A percentile compares a stretch with the other conserved stretches of the same genome.
Evolutionary conservation across 208 protist genomes (phyloP).

Genomic region (Crithidia mellificae): DNA sequence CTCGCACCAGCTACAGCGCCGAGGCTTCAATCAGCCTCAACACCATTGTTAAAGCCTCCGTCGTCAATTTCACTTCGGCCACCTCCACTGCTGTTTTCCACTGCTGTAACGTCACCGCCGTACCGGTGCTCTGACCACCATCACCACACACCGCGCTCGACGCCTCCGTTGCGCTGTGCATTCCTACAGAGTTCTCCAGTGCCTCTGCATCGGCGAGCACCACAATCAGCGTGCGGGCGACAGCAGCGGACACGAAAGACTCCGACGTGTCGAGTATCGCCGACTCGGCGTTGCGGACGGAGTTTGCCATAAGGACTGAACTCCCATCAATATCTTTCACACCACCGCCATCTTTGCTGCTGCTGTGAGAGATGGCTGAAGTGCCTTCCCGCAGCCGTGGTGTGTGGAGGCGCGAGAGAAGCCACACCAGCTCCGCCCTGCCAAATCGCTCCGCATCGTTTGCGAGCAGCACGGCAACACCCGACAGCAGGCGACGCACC

Average conservation of each 20-base stretch:
- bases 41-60: neutral
- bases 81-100: constrained; percentile 21
- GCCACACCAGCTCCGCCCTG: constrained; percentile 13
- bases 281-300: too few species aligned
- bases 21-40: constrained; percentile 23
- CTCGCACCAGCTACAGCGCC: constrained; percentile 6
- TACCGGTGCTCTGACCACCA: too few species aligned
- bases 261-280: constrained; percentile 14
- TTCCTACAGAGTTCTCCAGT: neutral
- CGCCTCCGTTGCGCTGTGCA: neutral
- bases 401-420: constrained; percentile 30
- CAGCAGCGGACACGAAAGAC: constrained; percentile 28
- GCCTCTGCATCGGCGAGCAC: constrained; percentile 3
- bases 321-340: too few species aligned
- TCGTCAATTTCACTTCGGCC: constrained; percentile 9
- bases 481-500: constrained; percentile 28
- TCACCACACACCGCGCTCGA: too few species aligned
- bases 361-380: neutral
- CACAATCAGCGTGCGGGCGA: constrained; percentile 15
- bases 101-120: constrained; percentile 18
- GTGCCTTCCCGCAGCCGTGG: constrained; percentile 2
- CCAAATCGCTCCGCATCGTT: constrained; percentile 33
- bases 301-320: too few species aligned
- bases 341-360: too few species aligned
- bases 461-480: constrained; percentile 24